Percentiles rank a stretch among this genome's conserved stretches.
These are phyloP conservation scores for Jaapia argillacea DNA, from an alignment of 768 basidiomycete genomes.

Conservation along the genomic window DNA sequence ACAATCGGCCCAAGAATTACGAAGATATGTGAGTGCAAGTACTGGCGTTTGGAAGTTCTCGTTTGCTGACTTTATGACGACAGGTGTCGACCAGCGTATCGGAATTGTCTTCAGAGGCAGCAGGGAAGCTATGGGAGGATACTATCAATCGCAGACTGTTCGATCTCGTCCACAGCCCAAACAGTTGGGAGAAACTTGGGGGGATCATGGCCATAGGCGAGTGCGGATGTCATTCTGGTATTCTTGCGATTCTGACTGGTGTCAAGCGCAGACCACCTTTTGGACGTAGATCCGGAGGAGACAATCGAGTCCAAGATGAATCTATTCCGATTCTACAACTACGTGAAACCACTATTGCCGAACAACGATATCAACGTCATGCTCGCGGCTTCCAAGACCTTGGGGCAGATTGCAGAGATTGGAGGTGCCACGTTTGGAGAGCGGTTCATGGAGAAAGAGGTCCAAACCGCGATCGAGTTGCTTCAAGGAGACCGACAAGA, in stretches of 20 bases:
- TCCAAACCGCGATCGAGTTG: constrained; percentile 72
- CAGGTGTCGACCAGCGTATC: constrained; percentile 67
- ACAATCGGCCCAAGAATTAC: constrained; percentile 62
- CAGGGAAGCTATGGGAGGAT: constrained; percentile 79
- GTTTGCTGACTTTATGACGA: constrained; percentile 5
- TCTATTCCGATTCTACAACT: constrained; percentile 83
- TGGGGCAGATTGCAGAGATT: constrained; percentile 78
- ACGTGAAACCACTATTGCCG: constrained; percentile 87
- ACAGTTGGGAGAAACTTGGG: constrained; percentile 71
- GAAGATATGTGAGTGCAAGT: constrained; percentile 53
- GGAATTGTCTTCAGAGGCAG: constrained; percentile 76
- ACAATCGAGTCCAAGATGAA: constrained; percentile 72
- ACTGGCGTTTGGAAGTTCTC: constrained; percentile 1
- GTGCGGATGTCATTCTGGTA: constrained; percentile 10
- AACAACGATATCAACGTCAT: constrained; percentile 90
- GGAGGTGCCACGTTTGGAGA: constrained; percentile 81
- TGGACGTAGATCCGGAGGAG: constrained; percentile 72
- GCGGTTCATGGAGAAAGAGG: constrained; percentile 83
- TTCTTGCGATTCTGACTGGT: constrained; percentile 1
- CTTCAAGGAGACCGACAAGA: constrained; percentile 71
- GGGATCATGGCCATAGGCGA: constrained; percentile 83
- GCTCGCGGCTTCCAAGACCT: constrained; percentile 87
- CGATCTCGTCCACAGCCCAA: constrained; percentile 76
- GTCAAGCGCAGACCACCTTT: constrained; percentile 49
- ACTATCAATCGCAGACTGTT: constrained; percentile 73